Percentiles rank a stretch among this genome's conserved stretches.
These are phyloP conservation scores for Verticillium zaregamsianum DNA, from an alignment of 2,329 filamentous ascomycete genomes.

Conservation along the genomic window DNA sequence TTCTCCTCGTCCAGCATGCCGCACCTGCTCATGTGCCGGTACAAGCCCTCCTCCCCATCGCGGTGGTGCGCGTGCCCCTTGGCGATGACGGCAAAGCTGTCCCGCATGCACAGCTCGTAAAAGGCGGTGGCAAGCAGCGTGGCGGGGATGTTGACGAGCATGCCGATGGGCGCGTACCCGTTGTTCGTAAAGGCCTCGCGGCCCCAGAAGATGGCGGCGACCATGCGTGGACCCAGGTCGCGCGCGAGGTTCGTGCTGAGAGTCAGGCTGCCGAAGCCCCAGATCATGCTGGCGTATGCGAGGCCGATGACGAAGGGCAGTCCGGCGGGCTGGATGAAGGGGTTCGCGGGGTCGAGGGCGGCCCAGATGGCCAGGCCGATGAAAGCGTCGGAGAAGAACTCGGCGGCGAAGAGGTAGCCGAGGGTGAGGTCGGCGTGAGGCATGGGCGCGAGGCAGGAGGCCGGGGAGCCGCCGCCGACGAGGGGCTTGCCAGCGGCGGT, in stretches of 20 bases:
- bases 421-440: conserved; percentile 43
- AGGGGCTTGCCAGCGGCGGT: conserved; percentile 26
- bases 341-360: conserved; percentile 53
- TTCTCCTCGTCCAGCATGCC: conserved; percentile 21
- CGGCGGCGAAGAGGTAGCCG: conserved; percentile 53
- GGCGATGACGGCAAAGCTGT: conserved; percentile 46
- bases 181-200: conserved; percentile 19
- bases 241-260: conserved; percentile 54
- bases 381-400: conserved; percentile 55
- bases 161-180: conserved; percentile 46
- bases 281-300: conserved; percentile 48
- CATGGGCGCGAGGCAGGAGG: conserved; percentile 51
- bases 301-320: conserved; percentile 53
- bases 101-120: conserved; percentile 51
- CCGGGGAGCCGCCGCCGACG: conserved; percentile 40
- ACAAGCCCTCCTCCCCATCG: conserved; percentile 45
- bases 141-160: conserved; percentile 53
- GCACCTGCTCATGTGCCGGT: conserved; percentile 33
- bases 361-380: conserved; percentile 56
- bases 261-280: conserved; percentile 52
- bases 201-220: conserved; percentile 50
- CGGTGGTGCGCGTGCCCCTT: conserved; percentile 45
- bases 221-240: conserved; percentile 55
- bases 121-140: conserved; percentile 50
- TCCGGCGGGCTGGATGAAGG: conserved; percentile 43